A percentile compares a stretch with the other conserved stretches of the same genome.
Conservation (phyloP, 768 basidiomycete genomes). For the Pholiota microspora region DNA sequence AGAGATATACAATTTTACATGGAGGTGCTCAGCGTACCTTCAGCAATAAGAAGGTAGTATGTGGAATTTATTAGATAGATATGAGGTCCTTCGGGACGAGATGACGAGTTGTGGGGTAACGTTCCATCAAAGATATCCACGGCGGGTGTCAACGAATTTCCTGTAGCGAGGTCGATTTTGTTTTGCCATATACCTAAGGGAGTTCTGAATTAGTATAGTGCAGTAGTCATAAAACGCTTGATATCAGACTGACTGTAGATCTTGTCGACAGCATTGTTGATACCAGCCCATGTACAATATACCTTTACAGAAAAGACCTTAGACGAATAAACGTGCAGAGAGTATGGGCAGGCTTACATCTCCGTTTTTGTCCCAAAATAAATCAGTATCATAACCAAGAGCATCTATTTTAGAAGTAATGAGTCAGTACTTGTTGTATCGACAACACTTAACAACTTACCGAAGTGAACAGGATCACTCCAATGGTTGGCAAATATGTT, state of each 20-base stretch:
- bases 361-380: slow-evolving; percentile 2
- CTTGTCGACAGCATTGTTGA: slow-evolving; percentile 2
- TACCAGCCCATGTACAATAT: slow-evolving; percentile 1
- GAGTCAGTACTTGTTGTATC: no score
- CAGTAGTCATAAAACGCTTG: no score
- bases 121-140: slow-evolving; percentile 3
- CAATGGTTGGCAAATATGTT: background rate
- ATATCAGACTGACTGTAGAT: background rate
- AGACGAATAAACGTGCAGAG: no score
- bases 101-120: background rate
- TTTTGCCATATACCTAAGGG: slow-evolving; percentile 1
- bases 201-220: background rate
- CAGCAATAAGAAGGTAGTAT: slow-evolving; percentile 2
- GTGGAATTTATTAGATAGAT: slow-evolving; percentile 1
- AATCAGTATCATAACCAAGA: background rate
- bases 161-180: background rate
- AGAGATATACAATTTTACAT: no score
- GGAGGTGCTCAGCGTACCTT: background rate
- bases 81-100: slow-evolving; percentile 1
- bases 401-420: background rate
- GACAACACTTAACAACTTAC: background rate
- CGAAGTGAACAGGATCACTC: slow-evolving; percentile 2
- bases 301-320: background rate
- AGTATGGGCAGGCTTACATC: background rate
- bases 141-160: slow-evolving; percentile 1